Evolutionary conservation across 75 land plant species (phyloP), one percentile per base, ranked within the genome.

Genomic region (Pinus tabuliformis): DNA sequence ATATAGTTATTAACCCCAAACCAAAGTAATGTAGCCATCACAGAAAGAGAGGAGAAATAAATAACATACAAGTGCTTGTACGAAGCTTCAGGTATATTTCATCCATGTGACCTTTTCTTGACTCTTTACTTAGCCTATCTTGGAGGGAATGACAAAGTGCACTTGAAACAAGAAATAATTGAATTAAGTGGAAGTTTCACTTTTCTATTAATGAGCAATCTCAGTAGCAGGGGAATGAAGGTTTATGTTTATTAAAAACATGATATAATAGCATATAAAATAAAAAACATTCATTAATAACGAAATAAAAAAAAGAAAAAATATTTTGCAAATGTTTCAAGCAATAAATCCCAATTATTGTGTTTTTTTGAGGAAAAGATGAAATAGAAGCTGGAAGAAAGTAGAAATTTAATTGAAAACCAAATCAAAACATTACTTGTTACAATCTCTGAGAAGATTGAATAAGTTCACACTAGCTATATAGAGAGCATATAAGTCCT

Each of bases 81-180:
- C 90, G 94, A 39, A 97, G 92, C 79, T 90, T 91, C 74, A 97
- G 80, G 57, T 86, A 77, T 77, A 95, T 95, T 30, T 92, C 97
- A 79, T 93, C 95, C 28, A 74, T 36, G 21, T 89, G 83, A 58
- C 90, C 72, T 78, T 74, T 89, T 6, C 92, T 87, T 15, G 89
- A 79, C 59, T 82, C 82, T 77, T 83, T 92, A 45, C 92, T 89
- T 57, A 97, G 82, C 78, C 92, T 91, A 14, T 93, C 98, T 78
- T 97, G 99, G 2, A 97, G 85, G 45, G 95, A 92, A 77, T 92
- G 98, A 21, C 99, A 84, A 72, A 97, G 84, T 52, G 99, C 90
- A 86, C 95, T 98, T 97, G 73, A 78, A 75, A 37, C 14, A 59
- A 17, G 1, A 63, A 66, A 60, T 11, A 17, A 5, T 42, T 42